Percentiles rank a stretch among this genome's conserved stretches.
Evolutionary conservation across 2,329 filamentous ascomycete species (phyloP).

Genomic region (Aspergillus novoparasiticus): DNA sequence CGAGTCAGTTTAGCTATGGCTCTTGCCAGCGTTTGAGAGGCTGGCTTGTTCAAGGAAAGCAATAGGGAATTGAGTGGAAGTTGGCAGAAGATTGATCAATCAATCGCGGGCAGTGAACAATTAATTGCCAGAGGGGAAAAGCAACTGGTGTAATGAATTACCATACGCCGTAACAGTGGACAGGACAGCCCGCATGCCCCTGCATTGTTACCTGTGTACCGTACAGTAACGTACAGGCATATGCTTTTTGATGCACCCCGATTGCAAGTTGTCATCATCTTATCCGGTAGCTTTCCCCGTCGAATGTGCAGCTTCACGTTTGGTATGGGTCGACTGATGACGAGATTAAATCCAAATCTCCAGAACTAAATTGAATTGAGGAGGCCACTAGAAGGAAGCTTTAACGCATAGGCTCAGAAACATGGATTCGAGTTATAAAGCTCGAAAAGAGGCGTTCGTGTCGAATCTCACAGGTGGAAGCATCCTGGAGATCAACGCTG

Average conservation of each 20-base stretch:
- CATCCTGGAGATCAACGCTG: constrained; percentile 81
- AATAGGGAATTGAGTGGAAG: neutral
- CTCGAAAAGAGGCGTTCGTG: constrained; percentile 92
- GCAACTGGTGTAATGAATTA: neutral
- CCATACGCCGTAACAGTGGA: neutral
- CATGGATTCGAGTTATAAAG: constrained; percentile 71
- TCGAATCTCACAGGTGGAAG: constrained; percentile 84
- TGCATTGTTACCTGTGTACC: neutral
- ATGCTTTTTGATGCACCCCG: neutral
- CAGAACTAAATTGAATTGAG: neutral
- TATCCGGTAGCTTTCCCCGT: neutral
- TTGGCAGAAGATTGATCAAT: constrained; percentile 1
- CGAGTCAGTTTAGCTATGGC: neutral
- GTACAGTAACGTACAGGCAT: neutral
- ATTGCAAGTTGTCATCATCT: neutral
- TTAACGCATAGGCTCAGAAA: constrained; percentile 2
- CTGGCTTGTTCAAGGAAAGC: neutral
- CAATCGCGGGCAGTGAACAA: neutral
- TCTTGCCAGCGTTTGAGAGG: neutral
- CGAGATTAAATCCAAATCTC: neutral
- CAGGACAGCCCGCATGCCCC: neutral
- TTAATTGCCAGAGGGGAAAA: neutral
- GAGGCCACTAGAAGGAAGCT: neutral
- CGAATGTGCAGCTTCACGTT: neutral
- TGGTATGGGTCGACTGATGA: neutral